These are phyloP conservation scores for Blastobotrys attinorum DNA, from an alignment of 805 yeast genomes.

Conservation along the genomic window DNA sequence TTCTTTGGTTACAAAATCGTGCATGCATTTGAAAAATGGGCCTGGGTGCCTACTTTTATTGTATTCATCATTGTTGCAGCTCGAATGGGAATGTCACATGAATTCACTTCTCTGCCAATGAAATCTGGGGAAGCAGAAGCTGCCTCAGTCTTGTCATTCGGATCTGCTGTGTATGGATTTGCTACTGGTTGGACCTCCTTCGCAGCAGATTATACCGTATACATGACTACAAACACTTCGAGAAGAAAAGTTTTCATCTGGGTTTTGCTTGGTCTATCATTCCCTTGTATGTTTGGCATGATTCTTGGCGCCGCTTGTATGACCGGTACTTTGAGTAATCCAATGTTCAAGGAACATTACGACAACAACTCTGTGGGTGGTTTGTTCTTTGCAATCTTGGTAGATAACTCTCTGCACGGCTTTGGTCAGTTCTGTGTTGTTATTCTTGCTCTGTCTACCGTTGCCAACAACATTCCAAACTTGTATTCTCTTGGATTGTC, in stretches of 20 bases:
- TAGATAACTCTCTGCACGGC: conserved; percentile 72
- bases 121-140: conserved; percentile 60
- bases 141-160: conserved; percentile 70
- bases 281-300: conserved; percentile 67
- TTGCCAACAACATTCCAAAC: conserved; percentile 88
- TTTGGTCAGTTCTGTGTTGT: conserved; percentile 90
- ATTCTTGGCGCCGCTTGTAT: conserved; percentile 82
- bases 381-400: conserved; percentile 68
- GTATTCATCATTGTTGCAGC: conserved; percentile 74
- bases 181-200: conserved; percentile 94
- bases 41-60: conserved; percentile 78
- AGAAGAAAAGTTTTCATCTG: conserved; percentile 53
- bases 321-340: conserved; percentile 48
- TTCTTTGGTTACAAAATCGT: conserved; percentile 80
- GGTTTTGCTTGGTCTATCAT: conserved; percentile 52
- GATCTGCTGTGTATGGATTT: conserved; percentile 77
- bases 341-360: conserved; percentile 44
- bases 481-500: conserved; percentile 85
- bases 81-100: conserved; percentile 58
- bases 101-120: conserved; percentile 49
- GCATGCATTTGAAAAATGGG: conserved; percentile 73
- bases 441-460: conserved; percentile 72
- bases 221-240: conserved; percentile 63
- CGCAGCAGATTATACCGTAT: conserved; percentile 87
- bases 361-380: conserved; percentile 64